Conservation (phyloP, 192 early-diverging fungal genomes). For the Coemansia sp. region DNA sequence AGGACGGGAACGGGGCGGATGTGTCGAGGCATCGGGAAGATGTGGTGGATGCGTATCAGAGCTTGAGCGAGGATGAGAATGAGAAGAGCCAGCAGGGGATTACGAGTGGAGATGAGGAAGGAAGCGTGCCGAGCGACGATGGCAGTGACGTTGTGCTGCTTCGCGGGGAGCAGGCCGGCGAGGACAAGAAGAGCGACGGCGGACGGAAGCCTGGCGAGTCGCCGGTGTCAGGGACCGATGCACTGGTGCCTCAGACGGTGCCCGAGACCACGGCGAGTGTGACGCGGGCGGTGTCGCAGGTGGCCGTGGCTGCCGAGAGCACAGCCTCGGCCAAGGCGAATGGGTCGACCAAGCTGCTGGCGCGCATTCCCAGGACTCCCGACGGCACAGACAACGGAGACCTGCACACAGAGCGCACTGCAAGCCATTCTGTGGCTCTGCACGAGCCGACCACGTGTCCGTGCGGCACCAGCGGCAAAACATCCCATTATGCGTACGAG, state of each 20-base stretch:
- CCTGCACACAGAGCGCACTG: background rate
- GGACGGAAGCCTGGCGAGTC: background rate
- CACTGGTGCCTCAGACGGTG: constrained; percentile 11
- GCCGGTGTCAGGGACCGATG: constrained; percentile 13
- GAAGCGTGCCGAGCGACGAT: background rate
- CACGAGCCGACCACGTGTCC: constrained; percentile 44
- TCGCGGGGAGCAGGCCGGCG: no score
- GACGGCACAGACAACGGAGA: constrained; percentile 27
- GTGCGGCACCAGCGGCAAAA: constrained; percentile 22
- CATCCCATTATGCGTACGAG: constrained; percentile 38
- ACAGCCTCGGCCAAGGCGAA: background rate
- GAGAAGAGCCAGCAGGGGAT: background rate
- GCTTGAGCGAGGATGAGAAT: constrained; percentile 27
- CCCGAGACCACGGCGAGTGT: constrained; percentile 2
- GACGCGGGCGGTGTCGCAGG: constrained; percentile 5
- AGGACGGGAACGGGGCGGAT: constrained; percentile 36
- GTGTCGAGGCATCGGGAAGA: constrained; percentile 35
- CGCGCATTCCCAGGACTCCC: constrained; percentile 29
- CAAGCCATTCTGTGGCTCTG: background rate
- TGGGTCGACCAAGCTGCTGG: constrained; percentile 16
- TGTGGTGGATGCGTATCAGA: constrained; percentile 39
- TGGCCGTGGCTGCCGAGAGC: background rate
- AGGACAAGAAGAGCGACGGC: background rate
- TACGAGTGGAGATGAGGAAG: background rate
- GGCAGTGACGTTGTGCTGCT: constrained; percentile 1